Evolutionary conservation across 108 stramenopile genomes (phyloP).

Genomic region (Nannochloropsis gaditana): DNA sequence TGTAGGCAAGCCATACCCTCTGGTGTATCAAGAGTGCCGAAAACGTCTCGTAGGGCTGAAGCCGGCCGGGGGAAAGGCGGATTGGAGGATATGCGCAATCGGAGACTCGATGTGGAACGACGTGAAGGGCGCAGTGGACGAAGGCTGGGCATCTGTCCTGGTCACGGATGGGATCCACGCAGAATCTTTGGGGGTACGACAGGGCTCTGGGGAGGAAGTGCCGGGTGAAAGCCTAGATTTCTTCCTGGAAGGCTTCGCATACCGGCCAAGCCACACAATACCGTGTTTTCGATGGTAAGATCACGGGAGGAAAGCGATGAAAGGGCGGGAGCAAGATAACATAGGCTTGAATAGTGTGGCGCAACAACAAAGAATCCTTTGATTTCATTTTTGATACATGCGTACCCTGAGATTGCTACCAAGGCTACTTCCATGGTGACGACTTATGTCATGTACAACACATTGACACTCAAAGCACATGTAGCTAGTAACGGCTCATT

Average conservation of each 20-base stretch:
- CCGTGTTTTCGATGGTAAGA: conserved; percentile 30
- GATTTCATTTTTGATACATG: too few relatives aligned
- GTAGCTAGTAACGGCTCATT: too few relatives aligned
- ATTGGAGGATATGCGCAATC: conserved; percentile 29
- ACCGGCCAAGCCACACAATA: conserved; percentile 25
- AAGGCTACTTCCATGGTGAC: too few relatives aligned
- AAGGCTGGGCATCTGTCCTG: conserved; percentile 22
- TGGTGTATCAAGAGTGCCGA: conserved; percentile 42
- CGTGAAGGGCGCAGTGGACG: conserved; percentile 38
- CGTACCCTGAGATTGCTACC: too few relatives aligned
- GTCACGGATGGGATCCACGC: conserved; percentile 35
- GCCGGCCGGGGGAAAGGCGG: neutral
- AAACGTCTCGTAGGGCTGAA: neutral
- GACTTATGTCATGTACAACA: too few relatives aligned
- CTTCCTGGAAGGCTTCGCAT: neutral
- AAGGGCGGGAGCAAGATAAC: neutral
- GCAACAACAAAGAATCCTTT: too few relatives aligned
- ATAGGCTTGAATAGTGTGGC: too few relatives aligned
- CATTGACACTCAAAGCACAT: too few relatives aligned
- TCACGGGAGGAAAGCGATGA: neutral
- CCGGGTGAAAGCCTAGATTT: neutral
- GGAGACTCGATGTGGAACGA: conserved; percentile 52
- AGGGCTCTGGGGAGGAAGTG: conserved; percentile 26
- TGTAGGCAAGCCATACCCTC: conserved; percentile 48
- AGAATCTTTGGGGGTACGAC: conserved; percentile 31